Evolutionary conservation across 2,329 filamentous ascomycete species (phyloP), one percentile per base, ranked within the genome.

Genomic region (Cytospora chrysosperma): DNA sequence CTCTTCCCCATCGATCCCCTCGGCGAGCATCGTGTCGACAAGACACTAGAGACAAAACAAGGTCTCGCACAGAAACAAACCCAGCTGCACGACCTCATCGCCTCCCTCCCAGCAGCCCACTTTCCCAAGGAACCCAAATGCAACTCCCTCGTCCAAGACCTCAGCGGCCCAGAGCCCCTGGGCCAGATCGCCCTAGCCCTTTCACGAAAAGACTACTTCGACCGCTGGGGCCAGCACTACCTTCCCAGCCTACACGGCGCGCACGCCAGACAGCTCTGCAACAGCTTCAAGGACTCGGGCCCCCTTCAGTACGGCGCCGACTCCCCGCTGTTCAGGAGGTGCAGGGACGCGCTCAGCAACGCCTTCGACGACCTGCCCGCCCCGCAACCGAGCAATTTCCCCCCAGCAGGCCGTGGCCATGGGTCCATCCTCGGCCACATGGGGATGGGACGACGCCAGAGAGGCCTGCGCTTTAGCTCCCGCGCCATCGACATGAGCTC

Each of bases 211-310:
- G 64, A 69, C 0, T 79, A 79, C 68, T 85, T 81, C 67, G 4
- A 43, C 2, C 77, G 73, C 70, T 88, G 85, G 86, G 85, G 85
- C 9, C 69, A 70, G 6, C 85, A 88, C 71, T 88, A 84, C 70
- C 78, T 88, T 7, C 81, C 81, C 0, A 84, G 82, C 8, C 75
- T 87, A 1, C 80, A 82, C 28, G 79, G 81, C 65, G 85, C 85
- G 0, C 84, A 88, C 67, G 75, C 77, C 1, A 77, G 79, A 27
- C 86, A 88, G 71, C 73, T 82, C 12, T 86, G 85, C 75, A 87
- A 86, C 70, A 82, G 81, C 0, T 88, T 87, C 79, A 86, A 87
- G 69, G 86, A 88, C 64, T 75, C 81, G 0, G 85, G 85, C 0
- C 83, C 85, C 4, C 77, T 84, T 8, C 76, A 79, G 66, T 88